A percentile compares a stretch with the other conserved stretches of the same genome.
These are phyloP conservation scores for Penium margaritaceum DNA, from an alignment of 139 green algal genomes.

Conservation along the genomic window DNA sequence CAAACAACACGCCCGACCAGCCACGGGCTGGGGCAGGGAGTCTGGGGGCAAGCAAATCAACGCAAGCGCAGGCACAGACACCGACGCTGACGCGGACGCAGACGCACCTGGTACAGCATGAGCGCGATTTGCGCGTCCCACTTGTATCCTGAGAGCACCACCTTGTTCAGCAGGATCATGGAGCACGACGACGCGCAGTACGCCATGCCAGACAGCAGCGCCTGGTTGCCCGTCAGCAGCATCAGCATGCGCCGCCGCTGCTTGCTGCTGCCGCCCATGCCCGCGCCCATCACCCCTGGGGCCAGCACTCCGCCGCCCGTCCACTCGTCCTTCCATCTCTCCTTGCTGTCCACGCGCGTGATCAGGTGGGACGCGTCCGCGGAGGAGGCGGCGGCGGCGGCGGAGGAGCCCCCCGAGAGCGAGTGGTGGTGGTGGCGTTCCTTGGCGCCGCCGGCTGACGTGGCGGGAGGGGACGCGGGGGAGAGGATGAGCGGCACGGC, in stretches of 20 bases:
- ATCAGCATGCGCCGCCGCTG: neutral
- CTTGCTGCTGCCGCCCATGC: neutral
- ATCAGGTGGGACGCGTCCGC: neutral
- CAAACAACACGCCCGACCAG: no score
- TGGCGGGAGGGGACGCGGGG: no score
- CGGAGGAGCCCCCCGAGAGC: neutral
- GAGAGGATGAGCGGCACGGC: no score
- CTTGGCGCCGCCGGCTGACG: no score
- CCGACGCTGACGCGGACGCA: neutral
- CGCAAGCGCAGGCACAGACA: no score
- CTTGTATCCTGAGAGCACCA: slow-evolving; percentile 35
- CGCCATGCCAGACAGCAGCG: slow-evolving; percentile 17
- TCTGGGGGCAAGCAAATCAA: no score
- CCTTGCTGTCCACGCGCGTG: neutral
- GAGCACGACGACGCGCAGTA: slow-evolving; percentile 40
- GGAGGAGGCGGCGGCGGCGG: neutral
- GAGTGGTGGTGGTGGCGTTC: slow-evolving; percentile 8
- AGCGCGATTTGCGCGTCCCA: slow-evolving; percentile 25
- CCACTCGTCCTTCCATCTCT: neutral
- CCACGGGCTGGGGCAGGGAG: no score
- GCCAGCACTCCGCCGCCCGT: no score
- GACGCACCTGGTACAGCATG: slow-evolving; percentile 33
- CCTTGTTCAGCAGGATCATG: slow-evolving; percentile 43
- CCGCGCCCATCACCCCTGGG: no score
- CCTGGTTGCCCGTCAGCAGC: slow-evolving; percentile 2